These are phyloP conservation scores for Leccinum solheimii DNA, from an alignment of 1,284 basidiomycete genomes.

Conservation along the genomic window DNA sequence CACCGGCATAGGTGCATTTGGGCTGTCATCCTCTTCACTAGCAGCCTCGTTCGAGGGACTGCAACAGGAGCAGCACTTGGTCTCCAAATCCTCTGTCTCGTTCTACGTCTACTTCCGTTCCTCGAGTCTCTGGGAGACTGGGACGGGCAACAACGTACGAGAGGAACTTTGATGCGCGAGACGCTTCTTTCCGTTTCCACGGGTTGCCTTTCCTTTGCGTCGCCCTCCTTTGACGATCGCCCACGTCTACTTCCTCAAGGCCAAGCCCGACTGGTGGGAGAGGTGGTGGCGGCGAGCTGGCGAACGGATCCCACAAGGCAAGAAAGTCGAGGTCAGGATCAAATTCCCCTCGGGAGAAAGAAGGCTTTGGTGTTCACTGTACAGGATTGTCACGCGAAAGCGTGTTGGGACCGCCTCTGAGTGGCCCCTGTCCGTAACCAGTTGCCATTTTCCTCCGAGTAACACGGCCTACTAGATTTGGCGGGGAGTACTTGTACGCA, in stretches of 20 bases:
- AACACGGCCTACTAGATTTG: neutral
- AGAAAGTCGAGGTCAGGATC: conserved; percentile 35
- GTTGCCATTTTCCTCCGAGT: conserved; percentile 10
- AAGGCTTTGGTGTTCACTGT: conserved; percentile 20
- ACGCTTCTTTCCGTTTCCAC: conserved; percentile 18
- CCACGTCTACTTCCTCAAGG: conserved; percentile 31
- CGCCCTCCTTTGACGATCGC: conserved; percentile 27
- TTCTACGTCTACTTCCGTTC: conserved; percentile 16
- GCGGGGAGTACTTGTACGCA: conserved; percentile 26
- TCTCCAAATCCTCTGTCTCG: conserved; percentile 30
- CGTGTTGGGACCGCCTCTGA: neutral
- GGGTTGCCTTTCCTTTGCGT: conserved; percentile 19
- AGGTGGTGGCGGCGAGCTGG: conserved; percentile 35
- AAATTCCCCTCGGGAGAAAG: conserved; percentile 24
- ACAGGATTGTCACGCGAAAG: conserved; percentile 1
- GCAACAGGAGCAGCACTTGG: conserved; percentile 29
- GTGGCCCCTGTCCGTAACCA: conserved; percentile 1
- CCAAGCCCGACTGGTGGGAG: conserved; percentile 30
- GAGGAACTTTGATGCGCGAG: conserved; percentile 31
- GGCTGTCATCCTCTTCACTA: conserved; percentile 7
- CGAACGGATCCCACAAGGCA: conserved; percentile 36
- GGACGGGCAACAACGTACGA: conserved; percentile 27
- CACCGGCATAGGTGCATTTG: conserved; percentile 4
- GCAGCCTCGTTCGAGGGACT: conserved; percentile 24
- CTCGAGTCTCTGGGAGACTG: conserved; percentile 15